Conservation (phyloP, 2,329 filamentous ascomycete genomes). For the Emergomyces orientalis region DNA sequence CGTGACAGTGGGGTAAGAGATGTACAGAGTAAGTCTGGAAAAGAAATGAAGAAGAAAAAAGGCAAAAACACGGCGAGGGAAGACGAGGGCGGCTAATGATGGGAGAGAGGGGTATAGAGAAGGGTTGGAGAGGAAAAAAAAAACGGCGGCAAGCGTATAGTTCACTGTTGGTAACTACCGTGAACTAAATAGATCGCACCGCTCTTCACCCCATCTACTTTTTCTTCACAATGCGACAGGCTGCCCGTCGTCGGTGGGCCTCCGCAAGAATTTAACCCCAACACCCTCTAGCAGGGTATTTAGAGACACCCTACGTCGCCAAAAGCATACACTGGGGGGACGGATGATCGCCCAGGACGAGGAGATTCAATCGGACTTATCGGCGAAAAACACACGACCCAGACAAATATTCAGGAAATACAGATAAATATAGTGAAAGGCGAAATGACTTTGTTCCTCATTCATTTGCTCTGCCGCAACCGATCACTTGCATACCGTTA, state of each 20-base stretch:
- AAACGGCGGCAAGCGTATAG: background rate
- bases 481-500: background rate
- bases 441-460: background rate
- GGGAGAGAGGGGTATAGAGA: background rate
- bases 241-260: background rate
- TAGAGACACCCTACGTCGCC: background rate
- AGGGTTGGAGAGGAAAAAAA: background rate
- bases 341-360: background rate
- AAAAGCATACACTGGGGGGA: background rate
- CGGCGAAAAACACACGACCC: background rate
- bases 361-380: background rate
- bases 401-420: background rate
- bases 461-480: background rate
- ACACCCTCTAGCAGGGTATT: background rate
- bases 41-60: background rate
- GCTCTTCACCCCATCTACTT: background rate
- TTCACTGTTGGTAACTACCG: background rate
- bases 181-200: background rate
- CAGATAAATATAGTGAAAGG: background rate
- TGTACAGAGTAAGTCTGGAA: background rate
- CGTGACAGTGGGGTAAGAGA: background rate
- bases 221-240: background rate
- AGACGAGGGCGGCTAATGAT: background rate
- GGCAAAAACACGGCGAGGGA: background rate
- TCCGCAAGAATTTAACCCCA: background rate